Conservation (phyloP, 495 filamentous ascomycete species). For the Oidiodendron maius region DNA sequence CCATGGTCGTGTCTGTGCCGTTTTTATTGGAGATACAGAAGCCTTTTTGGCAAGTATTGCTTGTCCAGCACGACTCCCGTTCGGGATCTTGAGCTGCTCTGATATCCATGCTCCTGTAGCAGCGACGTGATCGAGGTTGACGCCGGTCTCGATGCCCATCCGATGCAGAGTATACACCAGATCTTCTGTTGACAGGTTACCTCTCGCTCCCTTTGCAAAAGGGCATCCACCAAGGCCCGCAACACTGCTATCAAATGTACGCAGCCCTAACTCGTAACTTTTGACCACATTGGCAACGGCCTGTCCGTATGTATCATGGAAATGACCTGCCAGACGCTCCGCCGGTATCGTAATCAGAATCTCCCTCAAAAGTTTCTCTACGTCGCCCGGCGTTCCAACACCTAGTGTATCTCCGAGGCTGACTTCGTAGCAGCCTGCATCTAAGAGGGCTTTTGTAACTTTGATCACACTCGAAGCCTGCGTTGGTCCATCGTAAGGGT, state of each 20-base stretch:
- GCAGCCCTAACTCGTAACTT: constrained; percentile 33
- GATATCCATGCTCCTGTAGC: constrained; percentile 37
- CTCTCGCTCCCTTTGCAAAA: constrained; percentile 40
- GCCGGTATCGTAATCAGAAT: constrained; percentile 26
- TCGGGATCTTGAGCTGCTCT: constrained; percentile 19
- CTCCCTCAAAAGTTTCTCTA: constrained; percentile 25
- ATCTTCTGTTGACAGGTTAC: constrained; percentile 39
- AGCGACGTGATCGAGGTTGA: constrained; percentile 29
- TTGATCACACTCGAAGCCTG: constrained; percentile 26
- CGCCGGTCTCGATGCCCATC: constrained; percentile 32
- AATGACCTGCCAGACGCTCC: constrained; percentile 34
- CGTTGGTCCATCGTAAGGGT: constrained; percentile 34
- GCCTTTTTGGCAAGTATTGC: constrained; percentile 13
- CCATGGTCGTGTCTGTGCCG: constrained; percentile 11
- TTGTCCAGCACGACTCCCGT: constrained; percentile 29
- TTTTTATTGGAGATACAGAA: not conserved
- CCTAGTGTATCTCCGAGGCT: constrained; percentile 40
- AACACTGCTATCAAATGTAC: constrained; percentile 39
- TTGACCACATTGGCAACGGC: constrained; percentile 38
- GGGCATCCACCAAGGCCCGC: constrained; percentile 41
- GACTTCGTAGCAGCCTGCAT: constrained; percentile 39
- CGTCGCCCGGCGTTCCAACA: constrained; percentile 29
- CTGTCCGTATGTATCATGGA: constrained; percentile 42
- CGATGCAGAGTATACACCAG: constrained; percentile 36
- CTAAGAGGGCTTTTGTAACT: constrained; percentile 27